Conservation (phyloP, 2,329 filamentous ascomycete species). For the Lecanosticta acicola region DNA sequence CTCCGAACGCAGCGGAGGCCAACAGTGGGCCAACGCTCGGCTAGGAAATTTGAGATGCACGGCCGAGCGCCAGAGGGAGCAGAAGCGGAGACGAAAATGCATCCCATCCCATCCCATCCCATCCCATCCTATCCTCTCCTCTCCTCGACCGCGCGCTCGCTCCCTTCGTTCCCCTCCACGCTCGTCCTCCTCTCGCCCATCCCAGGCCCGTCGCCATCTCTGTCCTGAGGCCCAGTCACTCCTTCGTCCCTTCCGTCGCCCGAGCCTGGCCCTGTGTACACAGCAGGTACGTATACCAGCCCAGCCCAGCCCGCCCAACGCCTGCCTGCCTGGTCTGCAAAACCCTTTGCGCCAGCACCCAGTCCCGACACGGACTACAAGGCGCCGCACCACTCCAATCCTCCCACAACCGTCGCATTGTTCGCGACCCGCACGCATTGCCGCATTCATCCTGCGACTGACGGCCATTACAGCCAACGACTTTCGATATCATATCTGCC, state of each 20-base stretch:
- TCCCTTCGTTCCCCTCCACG: not conserved
- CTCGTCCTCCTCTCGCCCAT: not conserved
- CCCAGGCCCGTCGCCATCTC: not conserved
- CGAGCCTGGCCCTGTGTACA: not conserved
- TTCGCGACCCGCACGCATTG: not conserved
- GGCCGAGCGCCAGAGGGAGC: too few species aligned
- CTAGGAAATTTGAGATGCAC: too few species aligned
- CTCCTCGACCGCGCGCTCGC: not conserved
- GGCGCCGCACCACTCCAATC: too few species aligned
- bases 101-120: too few species aligned
- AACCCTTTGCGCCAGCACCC: too few species aligned
- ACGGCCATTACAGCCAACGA: slow-evolving; percentile 3
- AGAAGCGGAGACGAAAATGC: not conserved
- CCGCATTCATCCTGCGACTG: not conserved
- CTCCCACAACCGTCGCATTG: too few species aligned
- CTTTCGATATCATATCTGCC: slow-evolving; percentile 4
- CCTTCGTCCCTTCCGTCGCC: not conserved
- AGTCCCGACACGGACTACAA: not conserved
- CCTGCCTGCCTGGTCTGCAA: too few species aligned
- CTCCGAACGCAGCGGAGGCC: too few species aligned
- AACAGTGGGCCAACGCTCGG: not conserved
- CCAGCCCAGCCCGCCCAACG: not conserved
- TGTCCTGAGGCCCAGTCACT: not conserved
- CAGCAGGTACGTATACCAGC: not conserved
- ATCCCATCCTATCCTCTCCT: too few species aligned